Percentiles rank a stretch among this genome's conserved stretches.
These are phyloP conservation scores for Acanthamoeba divionensis DNA, from an alignment of 208 protist species.

Conservation along the genomic window DNA sequence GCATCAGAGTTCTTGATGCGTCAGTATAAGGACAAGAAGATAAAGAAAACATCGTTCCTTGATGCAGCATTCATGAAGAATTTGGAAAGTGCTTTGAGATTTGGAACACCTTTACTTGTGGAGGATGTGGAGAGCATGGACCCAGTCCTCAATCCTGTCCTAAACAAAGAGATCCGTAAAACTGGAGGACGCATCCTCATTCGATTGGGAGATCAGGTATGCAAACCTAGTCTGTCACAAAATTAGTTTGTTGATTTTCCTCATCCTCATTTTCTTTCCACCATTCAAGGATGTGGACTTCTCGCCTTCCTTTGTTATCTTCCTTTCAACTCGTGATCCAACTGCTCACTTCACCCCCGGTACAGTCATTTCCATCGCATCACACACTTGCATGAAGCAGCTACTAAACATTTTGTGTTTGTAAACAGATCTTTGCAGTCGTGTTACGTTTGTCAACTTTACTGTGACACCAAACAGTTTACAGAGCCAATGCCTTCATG, in stretches of 20 bases:
- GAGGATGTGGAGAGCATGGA: slow-evolving; percentile 98
- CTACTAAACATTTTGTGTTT: slow-evolving; percentile 60
- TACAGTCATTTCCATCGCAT: slow-evolving; percentile 55
- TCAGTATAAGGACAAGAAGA: slow-evolving; percentile 82
- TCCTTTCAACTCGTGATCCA: slow-evolving; percentile 94
- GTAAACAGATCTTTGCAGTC: slow-evolving; percentile 81
- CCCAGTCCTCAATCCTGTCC: slow-evolving; percentile 95
- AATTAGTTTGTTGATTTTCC: no score
- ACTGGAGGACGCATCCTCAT: slow-evolving; percentile 92
- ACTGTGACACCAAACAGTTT: slow-evolving; percentile 95
- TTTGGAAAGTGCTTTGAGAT: slow-evolving; percentile 96
- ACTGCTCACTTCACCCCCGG: slow-evolving; percentile 90
- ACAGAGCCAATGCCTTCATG: slow-evolving; percentile 92
- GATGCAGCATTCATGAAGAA: slow-evolving; percentile 95
- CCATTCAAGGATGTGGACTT: slow-evolving; percentile 93
- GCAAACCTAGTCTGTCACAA: background rate
- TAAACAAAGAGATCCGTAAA: slow-evolving; percentile 95
- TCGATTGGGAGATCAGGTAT: slow-evolving; percentile 88
- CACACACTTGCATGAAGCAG: background rate
- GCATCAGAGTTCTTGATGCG: slow-evolving; percentile 90
- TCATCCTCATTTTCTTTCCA: no score
- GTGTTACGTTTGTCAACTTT: slow-evolving; percentile 84
- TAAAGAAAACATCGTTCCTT: slow-evolving; percentile 62
- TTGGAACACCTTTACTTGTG: slow-evolving; percentile 97
- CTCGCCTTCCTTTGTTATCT: slow-evolving; percentile 94